phyloP scores from a whole-genome alignment of 768 basidiomycete genomes.

The Tulasnella sp. region DNA sequence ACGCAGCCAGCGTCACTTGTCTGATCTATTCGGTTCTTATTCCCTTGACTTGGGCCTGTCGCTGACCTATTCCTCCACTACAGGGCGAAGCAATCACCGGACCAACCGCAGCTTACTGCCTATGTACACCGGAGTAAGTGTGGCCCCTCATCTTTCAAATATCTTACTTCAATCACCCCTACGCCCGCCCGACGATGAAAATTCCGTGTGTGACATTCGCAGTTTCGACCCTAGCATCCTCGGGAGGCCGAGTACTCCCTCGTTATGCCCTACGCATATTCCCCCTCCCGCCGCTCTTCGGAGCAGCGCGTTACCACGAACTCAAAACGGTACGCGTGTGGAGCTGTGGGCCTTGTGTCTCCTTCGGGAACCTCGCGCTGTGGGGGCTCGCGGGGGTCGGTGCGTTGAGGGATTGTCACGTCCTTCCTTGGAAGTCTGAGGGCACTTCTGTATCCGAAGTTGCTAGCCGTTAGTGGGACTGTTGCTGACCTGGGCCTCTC shows the following conservation, averaged over 20 bases:
- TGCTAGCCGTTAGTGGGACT: background rate
- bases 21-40: conserved; percentile 36
- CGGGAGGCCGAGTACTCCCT: conserved; percentile 53
- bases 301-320: conserved; percentile 36
- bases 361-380: conserved; percentile 49
- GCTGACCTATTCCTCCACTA: background rate
- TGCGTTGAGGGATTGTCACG: conserved; percentile 51
- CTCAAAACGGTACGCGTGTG: conserved; percentile 43
- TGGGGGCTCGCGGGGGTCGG: conserved; percentile 55
- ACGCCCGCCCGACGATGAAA: conserved; percentile 38
- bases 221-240: conserved; percentile 77
- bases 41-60: background rate
- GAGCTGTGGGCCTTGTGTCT: conserved; percentile 44
- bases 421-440: conserved; percentile 91
- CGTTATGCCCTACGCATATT: conserved; percentile 54
- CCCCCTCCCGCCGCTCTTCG: conserved; percentile 38
- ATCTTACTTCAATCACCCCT: background rate
- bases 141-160: background rate
- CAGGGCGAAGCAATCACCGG: background rate
- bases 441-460: background rate
- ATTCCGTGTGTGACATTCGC: conserved; percentile 51
- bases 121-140: background rate
- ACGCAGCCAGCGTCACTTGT: conserved; percentile 70
- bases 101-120: background rate
- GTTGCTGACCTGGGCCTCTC: background rate